These are phyloP conservation scores for Penicillium nordicum DNA, from an alignment of 2,329 filamentous ascomycete genomes.

Conservation along the genomic window DNA sequence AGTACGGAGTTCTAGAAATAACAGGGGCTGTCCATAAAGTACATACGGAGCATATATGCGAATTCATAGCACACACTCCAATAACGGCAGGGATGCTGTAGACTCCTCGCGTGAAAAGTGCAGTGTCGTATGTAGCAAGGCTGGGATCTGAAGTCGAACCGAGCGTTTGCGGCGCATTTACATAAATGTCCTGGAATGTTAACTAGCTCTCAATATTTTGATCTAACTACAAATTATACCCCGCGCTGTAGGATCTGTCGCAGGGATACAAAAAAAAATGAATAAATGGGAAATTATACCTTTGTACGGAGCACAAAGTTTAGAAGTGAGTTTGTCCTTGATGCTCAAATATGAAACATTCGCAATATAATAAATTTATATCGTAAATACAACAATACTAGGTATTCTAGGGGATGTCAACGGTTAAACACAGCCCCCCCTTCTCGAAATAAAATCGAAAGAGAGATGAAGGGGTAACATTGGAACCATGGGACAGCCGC, in stretches of 20 bases:
- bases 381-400: no score
- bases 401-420: not conserved
- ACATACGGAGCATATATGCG: not conserved
- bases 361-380: not conserved
- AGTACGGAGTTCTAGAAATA: not conserved
- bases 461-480: conserved; percentile 16
- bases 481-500: conserved; percentile 18
- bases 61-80: conserved; percentile 3
- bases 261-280: conserved; percentile 3
- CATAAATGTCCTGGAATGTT: conserved; percentile 10
- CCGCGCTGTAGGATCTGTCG: conserved; percentile 8
- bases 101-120: conserved; percentile 21
- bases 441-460: not conserved
- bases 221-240: conserved; percentile 1
- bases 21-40: not conserved
- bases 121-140: conserved; percentile 14
- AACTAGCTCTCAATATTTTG: not conserved
- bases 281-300: not conserved
- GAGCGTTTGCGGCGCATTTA: conserved; percentile 12
- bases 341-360: not conserved
- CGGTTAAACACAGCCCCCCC: not conserved
- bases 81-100: conserved; percentile 20
- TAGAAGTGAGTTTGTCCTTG: not conserved
- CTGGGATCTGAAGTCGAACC: conserved; percentile 19
- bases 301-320: not conserved